phyloP scores from a whole-genome alignment of 345 rosid genomes.

The Luvunga scandens region DNA sequence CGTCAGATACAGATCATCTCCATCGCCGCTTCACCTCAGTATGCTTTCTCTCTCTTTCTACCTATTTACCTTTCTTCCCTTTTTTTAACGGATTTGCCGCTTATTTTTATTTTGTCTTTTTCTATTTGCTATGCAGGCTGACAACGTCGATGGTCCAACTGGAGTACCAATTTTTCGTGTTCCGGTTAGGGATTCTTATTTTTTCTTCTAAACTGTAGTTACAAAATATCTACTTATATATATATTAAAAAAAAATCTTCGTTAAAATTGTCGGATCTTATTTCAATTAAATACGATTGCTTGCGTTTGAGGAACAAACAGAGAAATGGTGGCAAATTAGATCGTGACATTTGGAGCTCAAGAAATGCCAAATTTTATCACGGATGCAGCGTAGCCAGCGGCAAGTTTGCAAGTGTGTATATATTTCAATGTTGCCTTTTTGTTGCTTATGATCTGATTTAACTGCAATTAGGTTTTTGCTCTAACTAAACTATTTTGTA shows the following conservation, averaged over 20 bases:
- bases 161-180: constrained; percentile 44
- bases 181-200: constrained; percentile 62
- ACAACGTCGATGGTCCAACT: constrained; percentile 23
- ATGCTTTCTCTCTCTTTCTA: constrained; percentile 6
- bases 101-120: neutral
- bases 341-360: constrained; percentile 82
- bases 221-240: neutral
- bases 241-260: neutral
- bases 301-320: constrained; percentile 32
- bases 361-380: constrained; percentile 48
- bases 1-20: constrained; percentile 44
- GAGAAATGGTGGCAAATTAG: constrained; percentile 61
- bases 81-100: neutral
- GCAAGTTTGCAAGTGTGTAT: constrained; percentile 54
- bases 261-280: constrained; percentile 15
- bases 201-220: neutral
- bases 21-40: constrained; percentile 40
- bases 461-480: neutral
- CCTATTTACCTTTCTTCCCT: neutral
- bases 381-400: constrained; percentile 77
- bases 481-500: neutral
- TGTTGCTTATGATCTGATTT: constrained; percentile 2
- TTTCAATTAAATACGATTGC: neutral
- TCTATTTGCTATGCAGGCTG: constrained; percentile 17
- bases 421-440: neutral